Percentiles rank a stretch among this genome's conserved stretches.
Conservation (phyloP, 1,139 yeast species). For the Candida freyschussii region DNA sequence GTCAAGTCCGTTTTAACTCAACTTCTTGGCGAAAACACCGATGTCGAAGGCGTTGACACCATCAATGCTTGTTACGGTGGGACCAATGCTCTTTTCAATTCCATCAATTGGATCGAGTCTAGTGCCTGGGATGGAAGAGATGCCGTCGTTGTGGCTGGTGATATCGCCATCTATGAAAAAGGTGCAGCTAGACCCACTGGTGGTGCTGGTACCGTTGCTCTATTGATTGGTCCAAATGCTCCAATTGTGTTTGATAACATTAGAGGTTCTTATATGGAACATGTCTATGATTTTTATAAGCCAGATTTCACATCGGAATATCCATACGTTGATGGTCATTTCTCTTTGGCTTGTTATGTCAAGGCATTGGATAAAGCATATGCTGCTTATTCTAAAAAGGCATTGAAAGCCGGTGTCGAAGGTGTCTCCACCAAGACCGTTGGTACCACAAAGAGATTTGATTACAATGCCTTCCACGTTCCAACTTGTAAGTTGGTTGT, state of each 20-base stretch:
- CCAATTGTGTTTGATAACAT: constrained; percentile 87
- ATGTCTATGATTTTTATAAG: constrained; percentile 96
- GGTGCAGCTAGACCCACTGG: constrained; percentile 99
- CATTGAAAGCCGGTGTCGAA: constrained; percentile 50
- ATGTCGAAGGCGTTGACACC: constrained; percentile 95
- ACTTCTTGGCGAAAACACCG: constrained; percentile 81
- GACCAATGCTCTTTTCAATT: constrained; percentile 89
- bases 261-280: constrained; percentile 92
- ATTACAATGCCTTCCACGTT: constrained; percentile 95
- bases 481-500: constrained; percentile 96
- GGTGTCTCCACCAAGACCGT: constrained; percentile 45
- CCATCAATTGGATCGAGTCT: constrained; percentile 95
- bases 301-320: constrained; percentile 96
- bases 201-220: constrained; percentile 97
- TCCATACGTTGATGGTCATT: constrained; percentile 98
- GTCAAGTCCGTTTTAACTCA: constrained; percentile 96
- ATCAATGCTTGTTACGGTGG: constrained; percentile 99
- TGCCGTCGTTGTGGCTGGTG: constrained; percentile 96
- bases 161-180: constrained; percentile 93
- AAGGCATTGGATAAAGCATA: constrained; percentile 90
- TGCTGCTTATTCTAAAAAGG: constrained; percentile 75
- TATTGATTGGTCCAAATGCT: constrained; percentile 96
- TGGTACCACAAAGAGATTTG: constrained; percentile 69
- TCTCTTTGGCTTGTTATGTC: constrained; percentile 88
- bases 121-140: constrained; percentile 98